Percentiles rank a stretch among this genome's conserved stretches.
Conservation (phyloP, 2,329 filamentous ascomycete genomes). For the Fusarium piperis region DNA sequence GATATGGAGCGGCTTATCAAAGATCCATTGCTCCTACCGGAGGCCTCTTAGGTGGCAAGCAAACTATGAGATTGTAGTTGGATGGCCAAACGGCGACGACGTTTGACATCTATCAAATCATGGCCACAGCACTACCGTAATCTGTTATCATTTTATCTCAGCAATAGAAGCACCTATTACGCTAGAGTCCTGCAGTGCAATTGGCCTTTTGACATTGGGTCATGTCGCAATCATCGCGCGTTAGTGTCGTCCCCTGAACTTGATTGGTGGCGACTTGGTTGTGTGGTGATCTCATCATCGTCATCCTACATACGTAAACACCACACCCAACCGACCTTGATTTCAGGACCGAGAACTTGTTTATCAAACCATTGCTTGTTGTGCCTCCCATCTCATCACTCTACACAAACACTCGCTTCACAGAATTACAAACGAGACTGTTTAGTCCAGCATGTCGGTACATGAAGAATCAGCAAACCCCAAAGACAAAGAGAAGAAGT, state of each 20-base stretch:
- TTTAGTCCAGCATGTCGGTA: slow-evolving; percentile 6
- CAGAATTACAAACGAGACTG: not conserved
- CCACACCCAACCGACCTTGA: slow-evolving; percentile 18
- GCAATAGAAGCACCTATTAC: not conserved
- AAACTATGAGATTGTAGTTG: not conserved
- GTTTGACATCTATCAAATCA: not conserved
- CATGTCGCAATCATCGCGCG: slow-evolving; percentile 29
- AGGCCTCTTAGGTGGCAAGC: not conserved
- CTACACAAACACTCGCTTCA: not conserved
- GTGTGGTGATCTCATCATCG: slow-evolving; percentile 27
- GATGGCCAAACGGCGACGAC: not conserved
- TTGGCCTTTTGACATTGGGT: slow-evolving; percentile 6
- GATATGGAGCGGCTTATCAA: slow-evolving; percentile 28
- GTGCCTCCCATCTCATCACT: not conserved
- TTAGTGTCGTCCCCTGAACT: slow-evolving; percentile 19
- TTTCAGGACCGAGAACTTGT: not conserved
- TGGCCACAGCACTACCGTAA: not conserved
- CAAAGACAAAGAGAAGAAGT: slow-evolving; percentile 38
- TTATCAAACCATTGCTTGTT: not conserved
- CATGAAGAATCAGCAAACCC: slow-evolving; percentile 12
- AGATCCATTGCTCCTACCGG: slow-evolving; percentile 28
- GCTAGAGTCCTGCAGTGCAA: not conserved
- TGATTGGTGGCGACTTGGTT: slow-evolving; percentile 22
- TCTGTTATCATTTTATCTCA: not conserved
- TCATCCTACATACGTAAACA: slow-evolving; percentile 11